Base-by-base conservation (phyloP, 495 filamentous ascomycete species). In the Hyaloscypha bicolor region DNA sequence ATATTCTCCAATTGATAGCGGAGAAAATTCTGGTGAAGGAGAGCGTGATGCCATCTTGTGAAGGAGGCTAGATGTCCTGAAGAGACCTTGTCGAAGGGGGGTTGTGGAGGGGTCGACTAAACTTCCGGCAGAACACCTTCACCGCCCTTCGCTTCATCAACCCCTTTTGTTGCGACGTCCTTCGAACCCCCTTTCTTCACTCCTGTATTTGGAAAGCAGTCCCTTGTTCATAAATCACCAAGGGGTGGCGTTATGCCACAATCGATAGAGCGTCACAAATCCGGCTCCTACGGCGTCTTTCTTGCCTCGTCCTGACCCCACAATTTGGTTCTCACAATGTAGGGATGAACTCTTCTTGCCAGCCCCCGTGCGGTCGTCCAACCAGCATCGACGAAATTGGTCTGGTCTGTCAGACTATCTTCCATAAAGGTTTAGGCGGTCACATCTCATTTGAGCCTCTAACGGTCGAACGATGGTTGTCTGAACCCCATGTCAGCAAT, bases 1-100 rank as follows among this genome's bases (percentile, higher is more conserved):
- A 69, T 81, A 79, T 73, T 92, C 88, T 72, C 86, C 87, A 69
- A 95, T 79, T 5, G 76, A 77, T 52, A 89, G 71, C 30, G 81
- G 77, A 29, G 78, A 78, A 69, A 82, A 81, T 66, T 82, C 79
- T 45, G 68, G 71, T 3, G 71, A 73, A 19, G 68, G 65, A 63
- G 71, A 70, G 14, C 65, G 71, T 11, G 71, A 73, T n/a, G 22
- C 29, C 71, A 73, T 71, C 29, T n/a, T 56, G 14, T n/a, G 22
- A 9, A 29, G 29, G 31, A 31, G 22, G 9, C n/a, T 63, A 55
- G 42, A 29, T 67, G 14, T 33, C 32, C 48, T 1, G 12, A 14
- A 30, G 37, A 29, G 9, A 5, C 3, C 35, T 37, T 12, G 57
- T 19, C 35, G 57, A 32, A 22, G 19, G 0, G 19, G 32, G 33